Evolutionary conservation across 192 early-diverging fungal species (phyloP).

Genomic region (Linnemannia exigua): DNA sequence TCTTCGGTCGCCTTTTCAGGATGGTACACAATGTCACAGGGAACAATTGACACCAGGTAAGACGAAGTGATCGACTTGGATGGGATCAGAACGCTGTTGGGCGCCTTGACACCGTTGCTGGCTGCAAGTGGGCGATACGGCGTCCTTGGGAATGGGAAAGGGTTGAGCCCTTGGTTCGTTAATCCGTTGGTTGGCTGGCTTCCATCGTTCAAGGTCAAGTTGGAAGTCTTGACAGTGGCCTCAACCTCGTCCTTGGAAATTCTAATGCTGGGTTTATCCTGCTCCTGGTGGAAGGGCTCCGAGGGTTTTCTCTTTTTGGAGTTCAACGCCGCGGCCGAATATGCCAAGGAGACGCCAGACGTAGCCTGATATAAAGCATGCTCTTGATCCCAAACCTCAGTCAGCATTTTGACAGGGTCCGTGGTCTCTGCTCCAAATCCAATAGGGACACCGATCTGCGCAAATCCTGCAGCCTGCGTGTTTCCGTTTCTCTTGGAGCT

Average conservation of each 20-base stretch:
- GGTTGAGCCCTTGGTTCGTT: background rate
- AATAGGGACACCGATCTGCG: conserved; percentile 42
- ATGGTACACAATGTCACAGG: conserved; percentile 59
- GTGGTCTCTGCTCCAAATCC: conserved; percentile 42
- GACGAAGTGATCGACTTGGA: conserved; percentile 64
- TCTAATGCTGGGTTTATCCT: conserved; percentile 45
- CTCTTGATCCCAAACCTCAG: conserved; percentile 49
- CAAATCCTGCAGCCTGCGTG: conserved; percentile 39
- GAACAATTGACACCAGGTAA: conserved; percentile 53
- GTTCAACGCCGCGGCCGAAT: background rate
- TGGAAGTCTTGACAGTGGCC: conserved; percentile 36
- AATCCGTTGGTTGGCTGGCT: background rate
- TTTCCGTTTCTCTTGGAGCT: conserved; percentile 49
- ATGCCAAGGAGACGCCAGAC: background rate
- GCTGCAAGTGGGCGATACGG: conserved; percentile 58
- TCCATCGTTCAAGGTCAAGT: conserved; percentile 39
- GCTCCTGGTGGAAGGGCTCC: conserved; percentile 51
- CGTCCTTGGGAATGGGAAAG: conserved; percentile 61
- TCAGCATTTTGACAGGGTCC: conserved; percentile 36
- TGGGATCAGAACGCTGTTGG: conserved; percentile 62
- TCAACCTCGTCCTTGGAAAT: conserved; percentile 40
- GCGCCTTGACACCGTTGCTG: conserved; percentile 9
- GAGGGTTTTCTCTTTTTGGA: conserved; percentile 50
- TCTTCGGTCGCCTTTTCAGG: conserved; percentile 53
- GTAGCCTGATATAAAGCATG: conserved; percentile 36